These are phyloP conservation scores for Penicillium lividum DNA, from an alignment of 495 filamentous ascomycete genomes.

Conservation along the genomic window DNA sequence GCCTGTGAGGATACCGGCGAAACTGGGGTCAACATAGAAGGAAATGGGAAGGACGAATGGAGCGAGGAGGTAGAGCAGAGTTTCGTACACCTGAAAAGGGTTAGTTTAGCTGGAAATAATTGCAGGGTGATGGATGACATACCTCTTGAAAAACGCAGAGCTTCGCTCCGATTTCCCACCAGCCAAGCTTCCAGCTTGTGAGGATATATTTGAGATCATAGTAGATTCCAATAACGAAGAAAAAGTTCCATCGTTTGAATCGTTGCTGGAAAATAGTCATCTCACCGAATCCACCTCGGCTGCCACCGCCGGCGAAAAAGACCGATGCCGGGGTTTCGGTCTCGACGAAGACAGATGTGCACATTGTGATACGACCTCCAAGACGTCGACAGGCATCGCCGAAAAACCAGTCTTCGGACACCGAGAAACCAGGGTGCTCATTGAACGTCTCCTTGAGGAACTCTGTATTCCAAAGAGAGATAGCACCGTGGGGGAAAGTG, in stretches of 20 bases:
- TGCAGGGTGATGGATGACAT: constrained; percentile 1
- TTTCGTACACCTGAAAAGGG: constrained; percentile 43
- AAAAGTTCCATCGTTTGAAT: constrained; percentile 54
- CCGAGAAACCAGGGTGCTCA: constrained; percentile 46
- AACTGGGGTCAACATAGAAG: constrained; percentile 39
- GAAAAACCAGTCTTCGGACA: constrained; percentile 51
- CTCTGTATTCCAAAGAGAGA: constrained; percentile 45
- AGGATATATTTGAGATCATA: constrained; percentile 50
- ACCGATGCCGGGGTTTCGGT: constrained; percentile 46
- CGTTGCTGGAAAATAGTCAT: constrained; percentile 53
- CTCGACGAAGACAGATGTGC: constrained; percentile 50
- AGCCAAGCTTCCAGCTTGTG: constrained; percentile 48
- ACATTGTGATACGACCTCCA: constrained; percentile 51
- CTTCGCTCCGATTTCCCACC: constrained; percentile 52
- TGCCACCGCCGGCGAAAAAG: constrained; percentile 37
- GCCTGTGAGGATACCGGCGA: constrained; percentile 34
- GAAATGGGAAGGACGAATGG: constrained; percentile 51
- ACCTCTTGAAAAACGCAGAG: constrained; percentile 70
- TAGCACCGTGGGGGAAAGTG: constrained; percentile 47
- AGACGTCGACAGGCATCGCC: constrained; percentile 45
- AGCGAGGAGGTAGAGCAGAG: constrained; percentile 45
- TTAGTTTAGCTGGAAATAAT: not conserved
- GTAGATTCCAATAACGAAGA: constrained; percentile 50
- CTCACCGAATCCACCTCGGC: constrained; percentile 51
- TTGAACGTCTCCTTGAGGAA: constrained; percentile 44